Conservation (phyloP, 2,329 filamentous ascomycete genomes). For the Calonectria honghensis region DNA sequence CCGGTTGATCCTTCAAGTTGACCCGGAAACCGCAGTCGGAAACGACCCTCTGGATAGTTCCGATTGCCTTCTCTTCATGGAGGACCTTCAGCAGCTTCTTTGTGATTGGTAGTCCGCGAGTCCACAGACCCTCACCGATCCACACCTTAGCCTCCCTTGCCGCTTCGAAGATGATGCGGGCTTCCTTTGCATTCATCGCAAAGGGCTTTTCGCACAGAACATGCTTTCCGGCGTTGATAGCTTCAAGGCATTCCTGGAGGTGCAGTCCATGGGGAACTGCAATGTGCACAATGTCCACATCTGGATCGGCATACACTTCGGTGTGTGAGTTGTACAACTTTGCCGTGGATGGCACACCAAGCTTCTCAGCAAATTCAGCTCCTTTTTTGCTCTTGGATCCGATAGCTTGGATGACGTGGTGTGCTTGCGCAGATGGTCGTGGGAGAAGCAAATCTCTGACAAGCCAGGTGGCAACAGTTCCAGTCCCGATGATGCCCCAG, state of each 20-base stretch:
- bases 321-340: constrained; percentile 57
- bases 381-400: constrained; percentile 2
- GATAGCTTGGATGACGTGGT: constrained; percentile 20
- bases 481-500: constrained; percentile 40
- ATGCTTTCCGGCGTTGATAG: constrained; percentile 59
- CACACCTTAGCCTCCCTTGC: constrained; percentile 57
- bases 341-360: constrained; percentile 59
- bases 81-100: background rate
- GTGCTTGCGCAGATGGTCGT: constrained; percentile 56
- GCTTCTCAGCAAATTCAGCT: constrained; percentile 6
- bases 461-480: constrained; percentile 53
- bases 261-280: constrained; percentile 60
- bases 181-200: constrained; percentile 56
- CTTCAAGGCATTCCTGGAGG: constrained; percentile 57
- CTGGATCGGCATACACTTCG: constrained; percentile 53
- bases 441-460: constrained; percentile 62
- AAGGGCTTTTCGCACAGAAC: constrained; percentile 61
- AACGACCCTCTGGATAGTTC: background rate
- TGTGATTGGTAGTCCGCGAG: constrained; percentile 58
- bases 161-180: constrained; percentile 54
- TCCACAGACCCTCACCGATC: constrained; percentile 61
- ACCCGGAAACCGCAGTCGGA: constrained; percentile 22
- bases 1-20: background rate
- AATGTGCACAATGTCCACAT: constrained; percentile 61
- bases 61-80: constrained; percentile 27